phyloP scores from a whole-genome alignment of 2,329 filamentous ascomycete genomes.

The Scedosporium dehoogii region DNA sequence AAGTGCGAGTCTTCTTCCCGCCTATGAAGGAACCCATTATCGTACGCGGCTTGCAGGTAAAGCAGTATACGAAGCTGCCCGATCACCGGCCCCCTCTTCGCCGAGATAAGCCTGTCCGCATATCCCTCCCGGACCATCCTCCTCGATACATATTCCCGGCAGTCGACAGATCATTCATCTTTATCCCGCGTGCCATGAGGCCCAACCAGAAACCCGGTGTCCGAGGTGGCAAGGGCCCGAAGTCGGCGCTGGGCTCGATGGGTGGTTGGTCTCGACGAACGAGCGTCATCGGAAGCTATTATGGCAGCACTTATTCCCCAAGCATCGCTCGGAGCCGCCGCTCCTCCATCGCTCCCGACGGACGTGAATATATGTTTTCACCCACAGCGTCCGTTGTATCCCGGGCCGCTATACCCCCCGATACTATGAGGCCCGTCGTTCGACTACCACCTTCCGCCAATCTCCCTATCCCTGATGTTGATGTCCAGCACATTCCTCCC shows the following conservation, averaged over 20 bases:
- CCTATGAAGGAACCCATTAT: constrained; percentile 61
- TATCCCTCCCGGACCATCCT: constrained; percentile 71
- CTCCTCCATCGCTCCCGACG: constrained; percentile 61
- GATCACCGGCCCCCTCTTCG: constrained; percentile 90
- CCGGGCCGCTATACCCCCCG: constrained; percentile 50
- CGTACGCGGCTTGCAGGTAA: constrained; percentile 69
- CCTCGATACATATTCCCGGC: constrained; percentile 89
- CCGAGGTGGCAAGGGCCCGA: constrained; percentile 54
- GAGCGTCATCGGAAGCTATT: constrained; percentile 66
- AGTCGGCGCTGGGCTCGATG: constrained; percentile 59
- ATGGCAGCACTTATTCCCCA: constrained; percentile 71
- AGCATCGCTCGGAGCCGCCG: constrained; percentile 82
- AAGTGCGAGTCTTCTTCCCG: constrained; percentile 72
- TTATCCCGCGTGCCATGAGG: constrained; percentile 86
- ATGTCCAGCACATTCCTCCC: background rate
- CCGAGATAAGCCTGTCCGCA: constrained; percentile 90
- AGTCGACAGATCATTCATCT: constrained; percentile 87
- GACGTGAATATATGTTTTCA: constrained; percentile 67
- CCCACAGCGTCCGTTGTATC: constrained; percentile 72
- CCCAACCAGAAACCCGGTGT: constrained; percentile 85
- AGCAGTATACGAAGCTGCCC: constrained; percentile 86
- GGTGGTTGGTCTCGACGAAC: constrained; percentile 65
- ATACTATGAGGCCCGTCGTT: constrained; percentile 63
- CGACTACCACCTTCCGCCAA: constrained; percentile 61
- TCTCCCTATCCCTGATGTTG: constrained; percentile 9